Base-by-base conservation (phyloP, 345 rosid genomes). In the Microcos paniculata region DNA sequence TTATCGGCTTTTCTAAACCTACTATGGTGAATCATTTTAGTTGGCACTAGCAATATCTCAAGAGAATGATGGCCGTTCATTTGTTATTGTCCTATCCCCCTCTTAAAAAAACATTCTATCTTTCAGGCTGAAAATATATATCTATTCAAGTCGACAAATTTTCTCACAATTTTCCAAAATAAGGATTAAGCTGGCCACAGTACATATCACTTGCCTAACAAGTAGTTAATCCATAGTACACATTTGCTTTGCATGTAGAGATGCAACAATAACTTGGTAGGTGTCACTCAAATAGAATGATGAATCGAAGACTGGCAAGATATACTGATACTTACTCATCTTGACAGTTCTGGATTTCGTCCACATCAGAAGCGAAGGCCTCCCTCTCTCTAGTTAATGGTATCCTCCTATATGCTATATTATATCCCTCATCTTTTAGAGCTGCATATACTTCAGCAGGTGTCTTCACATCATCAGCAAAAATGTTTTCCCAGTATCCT, bases 361-460 rank as follows among this genome's bases (percentile, higher is more conserved):
- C 98, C 38, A 96, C 84, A 78, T 96, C 98, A 19, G 94, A 86
- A 79, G 97, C 94, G 74, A 96, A 83, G 64, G 98, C 91, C 42
- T 90, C 97, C 85, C 91, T 95, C 85, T 93, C 98, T 84, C 98
- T 80, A 18, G 99, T 92, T 69, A 96, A 81, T n/a, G 99, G 98
- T 84, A 93, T 92, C 85, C 98, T 93, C 77, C 88, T 74, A 77
- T 92, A 92, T 8, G 77, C 70, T 55, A 96, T 84, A 77, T 87
- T 89, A 83, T 89, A 93, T 26, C 91, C 89, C 75, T 90, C 94
- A 23, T 82, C 90, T 78, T 84, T 83, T 51, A 96, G 80, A 76
- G 90, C 88, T 77, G 91, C 84, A 76, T 96, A 93, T 16, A 93
- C 94, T 87, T 96, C 99, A 24, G 96, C 91, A 73, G 98, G 93